These are phyloP conservation scores for Limnanthes douglasii DNA, from an alignment of 345 rosid genomes.

Conservation along the genomic window DNA sequence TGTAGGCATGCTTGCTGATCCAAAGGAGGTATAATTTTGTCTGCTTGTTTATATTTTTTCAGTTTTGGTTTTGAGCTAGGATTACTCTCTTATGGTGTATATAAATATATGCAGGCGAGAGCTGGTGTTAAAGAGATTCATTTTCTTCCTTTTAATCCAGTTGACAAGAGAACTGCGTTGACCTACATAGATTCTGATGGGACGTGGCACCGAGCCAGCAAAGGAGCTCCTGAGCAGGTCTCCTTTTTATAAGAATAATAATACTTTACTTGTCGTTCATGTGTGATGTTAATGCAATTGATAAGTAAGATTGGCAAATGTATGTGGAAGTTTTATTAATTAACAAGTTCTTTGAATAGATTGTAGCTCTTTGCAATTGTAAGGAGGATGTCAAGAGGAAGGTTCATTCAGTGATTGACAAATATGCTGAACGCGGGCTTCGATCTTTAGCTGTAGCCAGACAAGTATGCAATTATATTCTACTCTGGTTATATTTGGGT, in stretches of 20 bases:
- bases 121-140: slow-evolving; percentile 65
- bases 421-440: slow-evolving; percentile 90
- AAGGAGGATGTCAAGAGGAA: slow-evolving; percentile 60
- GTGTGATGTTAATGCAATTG: too few species aligned
- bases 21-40: slow-evolving; percentile 40
- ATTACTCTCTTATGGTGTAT: slow-evolving; percentile 6
- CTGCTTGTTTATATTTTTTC: not conserved
- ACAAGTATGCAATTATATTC: slow-evolving; percentile 32
- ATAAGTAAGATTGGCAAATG: too few species aligned
- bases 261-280: too few species aligned
- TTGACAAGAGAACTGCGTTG: slow-evolving; percentile 82
- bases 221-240: slow-evolving; percentile 94
- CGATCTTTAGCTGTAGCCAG: slow-evolving; percentile 81
- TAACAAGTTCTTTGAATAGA: slow-evolving; percentile 24
- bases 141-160: slow-evolving; percentile 75
- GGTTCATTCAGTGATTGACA: slow-evolving; percentile 65
- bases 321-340: slow-evolving; percentile 8
- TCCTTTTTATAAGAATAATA: too few species aligned
- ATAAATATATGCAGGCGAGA: slow-evolving; percentile 31
- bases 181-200: slow-evolving; percentile 63
- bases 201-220: slow-evolving; percentile 66
- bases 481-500: not conserved
- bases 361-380: slow-evolving; percentile 52
- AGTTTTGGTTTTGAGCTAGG: not conserved
- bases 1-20: slow-evolving; percentile 80